Base-by-base conservation (phyloP, 495 filamentous ascomycete species). In the Sordaria brevicollis region DNA sequence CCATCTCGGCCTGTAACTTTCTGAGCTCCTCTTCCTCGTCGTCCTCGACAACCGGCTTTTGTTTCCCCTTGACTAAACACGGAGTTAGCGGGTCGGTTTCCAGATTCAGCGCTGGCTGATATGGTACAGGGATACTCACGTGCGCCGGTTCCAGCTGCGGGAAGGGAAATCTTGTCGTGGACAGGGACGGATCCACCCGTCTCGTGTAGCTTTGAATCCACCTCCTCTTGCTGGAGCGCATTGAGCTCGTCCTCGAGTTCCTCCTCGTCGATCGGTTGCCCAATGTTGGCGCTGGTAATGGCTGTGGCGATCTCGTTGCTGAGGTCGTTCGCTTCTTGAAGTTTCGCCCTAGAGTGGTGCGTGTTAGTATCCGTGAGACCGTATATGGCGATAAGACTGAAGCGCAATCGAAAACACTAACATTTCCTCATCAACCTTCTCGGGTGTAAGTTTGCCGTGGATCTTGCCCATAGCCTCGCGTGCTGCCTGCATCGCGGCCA, bases 1-100 rank as follows among this genome's bases (percentile, higher is more conserved):
- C 93, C 95, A 99, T 99, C 82, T 97, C 95, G 43, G 93, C 94
- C 80, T 94, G 93, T 74, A 99, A 79, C 81, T 95, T 97, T 78
- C 89, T 88, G 76, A 99, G 84, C 82, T 99, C 96, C 73, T 89
- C 94, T 79, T 97, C 95, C 76, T 97, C 94, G 88, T 98, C 94
- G 75, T 93, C 91, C 78, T 97, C 94, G 79, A 91, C 88, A 71
- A 87, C 83, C 21, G 80, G 78, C 67, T 83, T 81, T 43, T 81
- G 79, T 73, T 88, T 89, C 66, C 83, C 81, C 83, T 89, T 90
- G 77, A 86, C 88, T 88, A 39, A 33, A 11, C 72, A 36, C 72
- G 72, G 54, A 35, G 71, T 80, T 75, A 83, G 76, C 68, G 73
- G 35, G 49, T 66, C 34, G 38, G n/a, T 38, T 4, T 33, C 36